Base-by-base conservation (phyloP, 106 monocot genomes). In the Dendrobium chrysotoxum region DNA sequence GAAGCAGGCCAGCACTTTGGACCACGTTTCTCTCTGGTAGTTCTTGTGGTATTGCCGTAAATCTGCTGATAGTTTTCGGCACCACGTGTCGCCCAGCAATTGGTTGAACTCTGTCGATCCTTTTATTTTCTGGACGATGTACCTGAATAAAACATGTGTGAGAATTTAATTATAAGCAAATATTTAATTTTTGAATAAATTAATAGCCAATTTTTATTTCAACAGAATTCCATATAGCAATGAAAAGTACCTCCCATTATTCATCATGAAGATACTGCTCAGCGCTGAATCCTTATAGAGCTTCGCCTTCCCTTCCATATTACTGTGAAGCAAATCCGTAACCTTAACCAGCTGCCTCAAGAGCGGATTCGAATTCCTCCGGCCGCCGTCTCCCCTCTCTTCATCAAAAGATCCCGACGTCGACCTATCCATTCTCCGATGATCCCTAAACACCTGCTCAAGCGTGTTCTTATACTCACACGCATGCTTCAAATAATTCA, bases 211-310 rank as follows among this genome's bases (percentile, higher is more conserved):
- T n/a, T n/a, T n/a, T n/a, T n/a, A n/a, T n/a, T 35, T 35, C 35
- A 35, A 35, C 0, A 35, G 35, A 35, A 35, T 35, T 35, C 17
- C 53, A 53, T 12, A 17, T 12, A 17, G 17, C 9, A 0, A 17
- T 10, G 17, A n/a, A 21, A 65, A 7, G 65, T 65, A 65, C 65
- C 65, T 65, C 65, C 92, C 92, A 54, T 92, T 92, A 87, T 92
- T 92, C 92, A 92, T 92, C 75, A 92, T 28, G 82, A 92, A 92
- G n/a, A 92, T 89, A 81, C 82, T 80, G 78, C 75, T 86, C 67
- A 92, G 80, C 2, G 84, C 77, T 4, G 79, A 31, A 74, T 92
- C 92, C 78, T 87, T 92, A 87, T 92, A 92, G 2, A 89, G 87
- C 86, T 88, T 89, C 21, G 92, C 85, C 55, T 92, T 92, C 2